A percentile compares a stretch with the other conserved stretches of the same genome.
phyloP scores from a whole-genome alignment of 1,284 basidiomycete genomes.

The Fomitiporia mediterranea region DNA sequence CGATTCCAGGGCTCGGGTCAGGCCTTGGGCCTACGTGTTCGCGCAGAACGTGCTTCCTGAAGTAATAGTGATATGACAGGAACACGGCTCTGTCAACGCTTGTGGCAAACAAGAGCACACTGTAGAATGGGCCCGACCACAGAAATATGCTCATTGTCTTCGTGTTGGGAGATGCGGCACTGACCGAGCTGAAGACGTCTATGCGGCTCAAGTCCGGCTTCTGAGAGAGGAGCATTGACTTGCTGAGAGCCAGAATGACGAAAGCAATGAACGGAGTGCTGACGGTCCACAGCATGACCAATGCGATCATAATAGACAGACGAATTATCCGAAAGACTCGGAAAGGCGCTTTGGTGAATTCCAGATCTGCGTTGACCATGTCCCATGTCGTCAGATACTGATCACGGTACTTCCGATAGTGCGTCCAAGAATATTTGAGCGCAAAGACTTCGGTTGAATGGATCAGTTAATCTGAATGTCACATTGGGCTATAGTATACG shows the following conservation, averaged over 20 bases:
- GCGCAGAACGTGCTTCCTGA: slow-evolving; percentile 7
- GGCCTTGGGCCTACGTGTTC: not conserved
- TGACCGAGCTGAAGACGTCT: slow-evolving; percentile 4
- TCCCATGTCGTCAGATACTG: slow-evolving; percentile 1
- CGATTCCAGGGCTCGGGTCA: slow-evolving; percentile 6
- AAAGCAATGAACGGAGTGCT: not conserved
- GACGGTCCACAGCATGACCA: slow-evolving; percentile 1
- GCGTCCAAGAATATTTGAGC: slow-evolving; percentile 6
- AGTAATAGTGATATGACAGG: slow-evolving; percentile 3
- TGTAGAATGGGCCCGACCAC: slow-evolving; percentile 12
- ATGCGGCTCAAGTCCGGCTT: slow-evolving; percentile 8
- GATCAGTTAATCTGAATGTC: not conserved
- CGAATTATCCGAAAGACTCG: slow-evolving; percentile 1
- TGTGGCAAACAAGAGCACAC: slow-evolving; percentile 6
- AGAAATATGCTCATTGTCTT: slow-evolving; percentile 4
- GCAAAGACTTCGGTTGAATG: slow-evolving; percentile 6
- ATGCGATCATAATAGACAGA: not conserved
- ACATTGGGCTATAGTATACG: not conserved
- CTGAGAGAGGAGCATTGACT: not conserved
- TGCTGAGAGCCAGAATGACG: not conserved
- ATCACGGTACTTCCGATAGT: not conserved
- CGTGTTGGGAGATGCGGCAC: not conserved
- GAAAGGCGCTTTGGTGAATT: slow-evolving; percentile 5
- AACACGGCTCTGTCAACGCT: slow-evolving; percentile 6
- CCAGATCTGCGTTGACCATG: not conserved